Evolutionary conservation across 768 basidiomycete species (phyloP).

Genomic region (Boletus tomentosulus): DNA sequence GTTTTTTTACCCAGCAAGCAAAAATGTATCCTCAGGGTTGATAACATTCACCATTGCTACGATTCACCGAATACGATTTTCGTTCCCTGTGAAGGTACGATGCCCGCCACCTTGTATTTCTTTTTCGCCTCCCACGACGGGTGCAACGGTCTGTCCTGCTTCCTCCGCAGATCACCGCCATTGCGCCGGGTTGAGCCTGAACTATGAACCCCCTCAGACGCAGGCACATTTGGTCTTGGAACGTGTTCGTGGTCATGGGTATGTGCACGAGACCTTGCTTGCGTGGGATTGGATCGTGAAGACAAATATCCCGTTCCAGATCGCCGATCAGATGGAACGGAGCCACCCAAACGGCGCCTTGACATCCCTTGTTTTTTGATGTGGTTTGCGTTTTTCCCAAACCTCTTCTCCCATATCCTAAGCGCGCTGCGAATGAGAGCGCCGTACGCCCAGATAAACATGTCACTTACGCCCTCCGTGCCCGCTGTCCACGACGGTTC

Average conservation of each 20-base stretch:
- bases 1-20: not conserved
- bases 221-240: not conserved
- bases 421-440: slow-evolving; percentile 5
- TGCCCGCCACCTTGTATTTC: slow-evolving; percentile 62
- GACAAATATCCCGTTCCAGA: slow-evolving; percentile 11
- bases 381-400: slow-evolving; percentile 87
- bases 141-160: slow-evolving; percentile 52
- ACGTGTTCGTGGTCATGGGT: not conserved
- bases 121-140: slow-evolving; percentile 97
- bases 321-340: slow-evolving; percentile 15
- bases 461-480: slow-evolving; percentile 85
- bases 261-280: not conserved
- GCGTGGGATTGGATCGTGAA: not conserved
- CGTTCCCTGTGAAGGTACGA: slow-evolving; percentile 69
- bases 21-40: not conserved
- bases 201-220: not conserved
- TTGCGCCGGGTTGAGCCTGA: not conserved
- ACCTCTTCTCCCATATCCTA: slow-evolving; percentile 99
- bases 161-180: not conserved
- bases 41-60: too few species aligned
- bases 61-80: slow-evolving; percentile 92
- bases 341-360: slow-evolving; percentile 12
- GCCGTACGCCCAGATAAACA: not conserved
- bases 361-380: slow-evolving; percentile 53
- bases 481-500: slow-evolving; percentile 90